Evolutionary conservation across 257 asterid genomes (phyloP).

Genomic region (Fraxinus americana): DNA sequence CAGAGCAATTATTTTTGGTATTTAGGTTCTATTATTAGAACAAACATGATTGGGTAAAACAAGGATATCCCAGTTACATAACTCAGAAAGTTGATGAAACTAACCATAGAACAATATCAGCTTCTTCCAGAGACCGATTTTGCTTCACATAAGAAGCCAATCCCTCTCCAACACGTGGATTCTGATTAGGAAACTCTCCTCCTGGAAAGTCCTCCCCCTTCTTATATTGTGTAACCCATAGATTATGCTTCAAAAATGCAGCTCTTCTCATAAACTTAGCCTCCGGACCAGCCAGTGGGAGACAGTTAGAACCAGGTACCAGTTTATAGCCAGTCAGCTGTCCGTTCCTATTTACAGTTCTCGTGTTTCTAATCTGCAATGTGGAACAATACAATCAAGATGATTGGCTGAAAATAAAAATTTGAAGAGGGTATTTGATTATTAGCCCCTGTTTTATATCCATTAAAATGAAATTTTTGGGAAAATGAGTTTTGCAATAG

Average conservation of each 20-base stretch:
- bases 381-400: constrained; percentile 19
- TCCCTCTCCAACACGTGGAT: constrained; percentile 97
- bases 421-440: neutral
- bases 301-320: constrained; percentile 89
- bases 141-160: constrained; percentile 91
- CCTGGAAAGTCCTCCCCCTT: constrained; percentile 96
- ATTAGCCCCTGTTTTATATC: neutral
- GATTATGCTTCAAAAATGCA: constrained; percentile 86
- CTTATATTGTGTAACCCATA: constrained; percentile 92
- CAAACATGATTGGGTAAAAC: neutral
- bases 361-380: constrained; percentile 81
- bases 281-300: constrained; percentile 91
- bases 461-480: too few relatives aligned
- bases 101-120: constrained; percentile 88
- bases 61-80: neutral
- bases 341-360: constrained; percentile 86
- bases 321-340: constrained; percentile 87
- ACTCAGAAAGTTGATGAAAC: constrained; percentile 27
- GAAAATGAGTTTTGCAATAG: too few relatives aligned
- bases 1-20: neutral
- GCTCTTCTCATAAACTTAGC: constrained; percentile 96
- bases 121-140: constrained; percentile 84
- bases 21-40: neutral
- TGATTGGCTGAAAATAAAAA: neutral
- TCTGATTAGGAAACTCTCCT: constrained; percentile 97